Conservation (phyloP, 129 eudicot species). For the Saposhnikovia divaricata region DNA sequence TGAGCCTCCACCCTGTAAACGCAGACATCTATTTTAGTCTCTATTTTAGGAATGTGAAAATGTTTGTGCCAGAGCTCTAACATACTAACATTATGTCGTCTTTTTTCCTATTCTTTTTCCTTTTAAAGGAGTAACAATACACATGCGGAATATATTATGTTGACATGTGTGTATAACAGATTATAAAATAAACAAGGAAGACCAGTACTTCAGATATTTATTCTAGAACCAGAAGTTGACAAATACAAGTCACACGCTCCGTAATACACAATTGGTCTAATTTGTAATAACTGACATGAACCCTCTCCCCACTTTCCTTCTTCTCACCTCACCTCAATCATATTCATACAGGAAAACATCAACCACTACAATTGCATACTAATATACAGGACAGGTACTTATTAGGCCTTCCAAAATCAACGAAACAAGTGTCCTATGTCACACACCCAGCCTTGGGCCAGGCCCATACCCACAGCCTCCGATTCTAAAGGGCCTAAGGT, state of each 20-base stretch:
- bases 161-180: neutral
- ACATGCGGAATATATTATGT: neutral
- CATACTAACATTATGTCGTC: neutral
- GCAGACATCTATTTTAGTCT: neutral
- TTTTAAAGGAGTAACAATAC: neutral
- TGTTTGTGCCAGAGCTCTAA: neutral
- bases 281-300: neutral
- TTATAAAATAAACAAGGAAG: neutral
- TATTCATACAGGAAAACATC: neutral
- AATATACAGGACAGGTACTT: neutral
- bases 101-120: neutral
- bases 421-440: neutral
- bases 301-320: neutral
- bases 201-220: neutral
- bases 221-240: neutral
- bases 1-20: neutral
- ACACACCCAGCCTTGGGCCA: neutral
- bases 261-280: neutral
- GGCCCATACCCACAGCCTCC: neutral
- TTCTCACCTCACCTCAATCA: neutral
- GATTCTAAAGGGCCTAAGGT: neutral
- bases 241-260: neutral
- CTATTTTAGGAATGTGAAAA: neutral
- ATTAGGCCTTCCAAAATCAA: neutral
- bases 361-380: neutral